These are phyloP conservation scores for Phytophthora hibernalis DNA, from an alignment of 352 stramenopile genomes.

Conservation along the genomic window DNA sequence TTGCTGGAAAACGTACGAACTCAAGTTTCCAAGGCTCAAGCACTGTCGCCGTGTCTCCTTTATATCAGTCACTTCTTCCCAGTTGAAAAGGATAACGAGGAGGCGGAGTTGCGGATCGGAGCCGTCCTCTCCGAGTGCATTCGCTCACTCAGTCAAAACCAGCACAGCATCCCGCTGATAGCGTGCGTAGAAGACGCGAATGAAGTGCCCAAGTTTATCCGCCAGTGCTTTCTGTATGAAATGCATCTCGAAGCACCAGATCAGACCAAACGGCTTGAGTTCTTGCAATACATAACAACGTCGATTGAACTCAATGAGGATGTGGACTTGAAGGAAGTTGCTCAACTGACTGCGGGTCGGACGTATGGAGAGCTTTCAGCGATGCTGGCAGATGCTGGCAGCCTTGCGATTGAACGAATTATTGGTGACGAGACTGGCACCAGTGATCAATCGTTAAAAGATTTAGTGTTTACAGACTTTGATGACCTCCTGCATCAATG, in stretches of 20 bases:
- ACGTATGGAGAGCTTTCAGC: conserved; percentile 79
- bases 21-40: conserved; percentile 71
- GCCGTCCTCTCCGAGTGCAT: conserved; percentile 75
- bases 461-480: conserved; percentile 32
- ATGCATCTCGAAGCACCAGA: conserved; percentile 71
- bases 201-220: conserved; percentile 84
- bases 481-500: conserved; percentile 24
- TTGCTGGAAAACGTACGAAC: conserved; percentile 79
- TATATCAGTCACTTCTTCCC: conserved; percentile 85
- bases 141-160: conserved; percentile 53
- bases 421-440: conserved; percentile 29
- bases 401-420: conserved; percentile 58
- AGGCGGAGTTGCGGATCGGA: conserved; percentile 69
- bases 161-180: conserved; percentile 72
- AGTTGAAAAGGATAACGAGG: conserved; percentile 82
- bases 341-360: conserved; percentile 73
- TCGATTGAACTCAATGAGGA: conserved; percentile 48
- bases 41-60: conserved; percentile 74
- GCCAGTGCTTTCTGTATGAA: conserved; percentile 85
- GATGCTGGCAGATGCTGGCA: conserved; percentile 69
- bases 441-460: conserved; percentile 35
- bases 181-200: conserved; percentile 79
- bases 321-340: conserved; percentile 64
- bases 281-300: conserved; percentile 55
- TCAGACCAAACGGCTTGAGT: conserved; percentile 55